A percentile compares a stretch with the other conserved stretches of the same genome.
Evolutionary conservation across 2,329 filamentous ascomycete species (phyloP).

Genomic region (Arthrinium phaeospermum): DNA sequence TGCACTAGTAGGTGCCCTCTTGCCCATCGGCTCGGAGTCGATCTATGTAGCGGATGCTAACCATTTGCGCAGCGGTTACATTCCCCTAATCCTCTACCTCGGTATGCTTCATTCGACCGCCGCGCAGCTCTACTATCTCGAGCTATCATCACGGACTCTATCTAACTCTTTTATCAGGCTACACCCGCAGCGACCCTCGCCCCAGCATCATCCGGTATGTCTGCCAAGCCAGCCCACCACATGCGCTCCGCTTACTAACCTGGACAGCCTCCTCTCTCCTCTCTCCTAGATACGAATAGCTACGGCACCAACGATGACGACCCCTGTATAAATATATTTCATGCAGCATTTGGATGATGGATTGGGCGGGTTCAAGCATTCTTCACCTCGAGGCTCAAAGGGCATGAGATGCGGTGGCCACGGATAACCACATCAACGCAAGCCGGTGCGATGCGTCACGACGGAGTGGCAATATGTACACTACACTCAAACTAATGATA

Average conservation of each 20-base stretch:
- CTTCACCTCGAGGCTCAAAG: slow-evolving; percentile 17
- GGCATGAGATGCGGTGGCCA: slow-evolving; percentile 12
- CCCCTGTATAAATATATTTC: slow-evolving; percentile 19
- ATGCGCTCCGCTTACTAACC: slow-evolving; percentile 30
- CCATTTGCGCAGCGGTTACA: slow-evolving; percentile 74
- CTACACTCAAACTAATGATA: slow-evolving; percentile 33
- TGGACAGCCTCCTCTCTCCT: slow-evolving; percentile 64
- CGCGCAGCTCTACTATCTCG: background rate
- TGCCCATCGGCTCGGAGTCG: background rate
- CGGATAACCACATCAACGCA: background rate
- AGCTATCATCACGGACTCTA: background rate
- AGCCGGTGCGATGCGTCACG: slow-evolving; percentile 3
- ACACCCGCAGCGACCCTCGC: slow-evolving; percentile 91
- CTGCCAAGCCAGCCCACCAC: background rate
- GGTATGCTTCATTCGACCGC: slow-evolving; percentile 59
- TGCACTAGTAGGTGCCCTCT: slow-evolving; percentile 82
- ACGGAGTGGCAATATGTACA: slow-evolving; percentile 29
- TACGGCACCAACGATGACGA: slow-evolving; percentile 21
- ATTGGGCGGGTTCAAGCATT: slow-evolving; percentile 18
- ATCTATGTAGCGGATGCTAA: slow-evolving; percentile 40
- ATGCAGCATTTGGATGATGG: slow-evolving; percentile 19
- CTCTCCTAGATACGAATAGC: slow-evolving; percentile 56
- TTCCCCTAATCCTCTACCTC: slow-evolving; percentile 95
- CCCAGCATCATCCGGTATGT: slow-evolving; percentile 70
- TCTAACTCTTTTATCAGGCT: slow-evolving; percentile 60